phyloP scores from a whole-genome alignment of 805 yeast genomes.

The Saccharomyces paradoxus region DNA sequence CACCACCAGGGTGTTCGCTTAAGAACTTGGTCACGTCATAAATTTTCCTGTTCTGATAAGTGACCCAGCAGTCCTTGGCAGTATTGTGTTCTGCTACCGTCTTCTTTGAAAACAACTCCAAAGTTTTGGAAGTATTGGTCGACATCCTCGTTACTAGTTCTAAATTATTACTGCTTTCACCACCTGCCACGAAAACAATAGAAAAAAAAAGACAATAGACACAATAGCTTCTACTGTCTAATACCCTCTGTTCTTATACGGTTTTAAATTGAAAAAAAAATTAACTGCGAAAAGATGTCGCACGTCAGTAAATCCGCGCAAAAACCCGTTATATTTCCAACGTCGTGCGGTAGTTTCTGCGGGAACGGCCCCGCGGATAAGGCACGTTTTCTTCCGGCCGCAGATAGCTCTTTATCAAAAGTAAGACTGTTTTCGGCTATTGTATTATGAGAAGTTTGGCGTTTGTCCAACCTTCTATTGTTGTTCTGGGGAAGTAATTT shows the following conservation, averaged over 20 bases:
- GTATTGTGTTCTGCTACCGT: constrained; percentile 48
- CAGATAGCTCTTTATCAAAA: neutral
- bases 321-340: neutral
- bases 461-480: neutral
- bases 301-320: neutral
- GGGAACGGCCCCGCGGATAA: neutral
- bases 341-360: neutral
- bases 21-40: constrained; percentile 63
- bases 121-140: constrained; percentile 21
- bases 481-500: neutral
- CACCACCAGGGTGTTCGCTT: constrained; percentile 59
- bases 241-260: neutral
- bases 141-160: neutral
- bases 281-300: neutral
- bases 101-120: constrained; percentile 54
- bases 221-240: neutral
- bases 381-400: neutral
- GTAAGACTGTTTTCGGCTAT: neutral
- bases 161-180: neutral
- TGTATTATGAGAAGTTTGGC: neutral
- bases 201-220: neutral
- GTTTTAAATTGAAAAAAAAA: neutral
- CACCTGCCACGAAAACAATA: neutral
- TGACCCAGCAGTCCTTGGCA: constrained; percentile 64
- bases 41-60: constrained; percentile 68